Conservation (phyloP, 1,284 basidiomycete species). For the Amylostereum areolatum region DNA sequence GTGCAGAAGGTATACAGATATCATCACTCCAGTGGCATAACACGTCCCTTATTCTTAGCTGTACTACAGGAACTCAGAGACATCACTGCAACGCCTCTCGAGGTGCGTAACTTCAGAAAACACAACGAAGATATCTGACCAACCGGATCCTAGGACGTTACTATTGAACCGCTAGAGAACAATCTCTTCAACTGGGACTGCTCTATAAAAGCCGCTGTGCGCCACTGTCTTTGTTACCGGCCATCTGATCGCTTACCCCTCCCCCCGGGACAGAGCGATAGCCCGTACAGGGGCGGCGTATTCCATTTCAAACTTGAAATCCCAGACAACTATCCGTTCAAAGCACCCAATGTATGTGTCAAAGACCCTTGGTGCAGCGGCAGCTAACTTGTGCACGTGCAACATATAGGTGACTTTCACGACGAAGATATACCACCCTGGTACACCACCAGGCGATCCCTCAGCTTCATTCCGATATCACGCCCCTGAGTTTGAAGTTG, state of each 20-base stretch:
- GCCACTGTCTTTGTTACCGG: constrained; percentile 1
- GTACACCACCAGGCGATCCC: no score
- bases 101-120: constrained; percentile 31
- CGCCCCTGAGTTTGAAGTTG: no score
- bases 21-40: constrained; percentile 6
- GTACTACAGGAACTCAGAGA: constrained; percentile 52
- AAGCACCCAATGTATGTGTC: constrained; percentile 67
- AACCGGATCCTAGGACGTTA: constrained; percentile 41
- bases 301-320: constrained; percentile 73
- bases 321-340: constrained; percentile 84
- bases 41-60: constrained; percentile 11
- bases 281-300: constrained; percentile 81
- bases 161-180: constrained; percentile 60
- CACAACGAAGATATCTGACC: not conserved
- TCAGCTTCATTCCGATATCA: no score
- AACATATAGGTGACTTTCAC: constrained; percentile 68
- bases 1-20: constrained; percentile 53
- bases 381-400: not conserved
- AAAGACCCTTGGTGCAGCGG: not conserved
- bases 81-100: constrained; percentile 53
- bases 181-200: constrained; percentile 81
- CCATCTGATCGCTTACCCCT: constrained; percentile 3
- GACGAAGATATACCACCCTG: constrained; percentile 90
- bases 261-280: constrained; percentile 48
- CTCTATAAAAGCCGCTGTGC: constrained; percentile 67